Base-by-base conservation (phyloP, 352 stramenopile species). In the Blastocystis sp. region DNA sequence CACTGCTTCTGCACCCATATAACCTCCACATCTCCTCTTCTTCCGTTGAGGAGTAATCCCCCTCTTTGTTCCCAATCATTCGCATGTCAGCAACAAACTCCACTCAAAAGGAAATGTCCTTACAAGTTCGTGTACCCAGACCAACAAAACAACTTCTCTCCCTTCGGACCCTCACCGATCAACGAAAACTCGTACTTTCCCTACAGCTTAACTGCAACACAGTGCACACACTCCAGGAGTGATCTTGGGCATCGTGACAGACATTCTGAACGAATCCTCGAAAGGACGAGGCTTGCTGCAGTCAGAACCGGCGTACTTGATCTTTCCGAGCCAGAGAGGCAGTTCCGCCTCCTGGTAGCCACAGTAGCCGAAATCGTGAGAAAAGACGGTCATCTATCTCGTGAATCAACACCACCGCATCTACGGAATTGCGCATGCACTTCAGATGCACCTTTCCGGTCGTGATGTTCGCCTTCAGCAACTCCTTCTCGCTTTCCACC, bases 301-400 rank as follows among this genome's bases (percentile, higher is more conserved):
- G 42, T 74, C 64, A 10, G 64, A 74, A 21, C 64, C 64, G 10
- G 64, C 45, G 64, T 74, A 74, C 64, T 74, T 74, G 64, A 74
- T 52, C 40, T 74, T 74, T 2, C 64, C 64, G 1, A 74, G 64
- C 21, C 21, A 19, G 7, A 74, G 21, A 14, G 64, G 64, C 40
- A 74, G 64, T 10, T 28, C 45, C 40, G 64, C 64, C 34, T 74
- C 64, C 24, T 74, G 64, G 28, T 74, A 74, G 14, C 64, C 64
- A 48, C 64, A 74, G 42, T 74, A 74, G 40, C 45, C 45, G 64
- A 74, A 74, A 43, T 74, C 40, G 17, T 74, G 64, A 48, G 64
- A 74, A 74, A 74, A 74, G 1, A 74, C 40, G 11, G 10, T 14
- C 40, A 74, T 43, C 64, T 74, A 74, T 24, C 48, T 11, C 28